Evolutionary conservation across 2,329 filamentous ascomycete genomes (phyloP).

Genomic region (Eurotiales sp.): DNA sequence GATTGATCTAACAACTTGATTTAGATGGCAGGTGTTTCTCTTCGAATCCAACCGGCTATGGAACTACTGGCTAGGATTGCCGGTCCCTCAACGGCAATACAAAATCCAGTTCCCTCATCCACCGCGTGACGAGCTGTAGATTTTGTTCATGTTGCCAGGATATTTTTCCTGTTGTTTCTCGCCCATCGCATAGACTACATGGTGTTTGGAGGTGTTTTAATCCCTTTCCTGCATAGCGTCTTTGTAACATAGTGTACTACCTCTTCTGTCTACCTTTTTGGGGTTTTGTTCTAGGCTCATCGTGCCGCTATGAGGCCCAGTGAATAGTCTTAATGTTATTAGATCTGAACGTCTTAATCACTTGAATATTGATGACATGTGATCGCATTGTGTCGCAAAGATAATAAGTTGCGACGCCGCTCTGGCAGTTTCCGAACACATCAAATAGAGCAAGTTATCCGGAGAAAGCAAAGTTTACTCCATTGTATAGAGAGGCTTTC

Average conservation of each 20-base stretch:
- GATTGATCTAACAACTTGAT: neutral
- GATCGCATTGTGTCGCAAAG: too few relatives aligned
- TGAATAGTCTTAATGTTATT: too few relatives aligned
- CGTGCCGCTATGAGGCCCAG: too few relatives aligned
- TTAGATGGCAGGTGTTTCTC: slow-evolving; percentile 50
- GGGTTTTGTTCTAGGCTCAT: neutral
- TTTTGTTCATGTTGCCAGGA: neutral
- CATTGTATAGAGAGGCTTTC: too few relatives aligned
- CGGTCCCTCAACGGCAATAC: slow-evolving; percentile 56
- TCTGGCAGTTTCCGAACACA: too few relatives aligned
- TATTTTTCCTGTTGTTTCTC: too few relatives aligned
- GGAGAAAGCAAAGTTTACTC: too few relatives aligned
- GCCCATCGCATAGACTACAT: slow-evolving; percentile 10
- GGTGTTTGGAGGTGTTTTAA: slow-evolving; percentile 4
- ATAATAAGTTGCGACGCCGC: too few relatives aligned
- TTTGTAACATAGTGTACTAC: slow-evolving; percentile 4
- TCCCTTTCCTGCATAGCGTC: slow-evolving; percentile 12
- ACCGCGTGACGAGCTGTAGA: slow-evolving; percentile 19
- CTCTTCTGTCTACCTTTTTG: neutral
- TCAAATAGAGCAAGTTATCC: too few relatives aligned
- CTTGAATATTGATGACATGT: neutral
- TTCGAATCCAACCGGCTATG: slow-evolving; percentile 55
- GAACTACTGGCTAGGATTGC: slow-evolving; percentile 61
- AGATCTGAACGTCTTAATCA: too few relatives aligned
- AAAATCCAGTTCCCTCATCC: slow-evolving; percentile 43